Conservation (phyloP, 2,329 filamentous ascomycete species). For the Fusarium beomiforme region DNA sequence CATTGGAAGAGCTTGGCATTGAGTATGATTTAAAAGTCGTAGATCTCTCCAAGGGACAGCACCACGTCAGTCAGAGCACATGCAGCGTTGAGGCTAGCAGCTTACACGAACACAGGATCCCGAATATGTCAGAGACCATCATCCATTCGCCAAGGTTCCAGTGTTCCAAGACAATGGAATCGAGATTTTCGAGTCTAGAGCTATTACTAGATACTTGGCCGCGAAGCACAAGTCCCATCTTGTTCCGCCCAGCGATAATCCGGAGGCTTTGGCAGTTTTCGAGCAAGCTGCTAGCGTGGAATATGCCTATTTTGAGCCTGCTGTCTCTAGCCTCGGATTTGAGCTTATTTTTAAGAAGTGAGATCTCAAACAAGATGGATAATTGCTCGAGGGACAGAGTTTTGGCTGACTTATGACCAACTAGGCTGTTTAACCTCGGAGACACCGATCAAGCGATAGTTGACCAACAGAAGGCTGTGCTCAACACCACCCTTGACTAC, state of each 20-base stretch:
- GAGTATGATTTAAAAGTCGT: neutral
- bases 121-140: neutral
- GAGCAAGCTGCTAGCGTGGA: neutral
- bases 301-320: neutral
- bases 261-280: neutral
- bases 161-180: neutral
- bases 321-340: neutral
- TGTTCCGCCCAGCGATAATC: neutral
- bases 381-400: too few species aligned
- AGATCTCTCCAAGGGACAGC: neutral
- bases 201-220: neutral
- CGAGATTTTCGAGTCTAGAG: neutral
- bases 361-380: neutral
- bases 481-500: neutral
- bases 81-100: rapidly evolving
- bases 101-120: neutral
- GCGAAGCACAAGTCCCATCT: neutral
- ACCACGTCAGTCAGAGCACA: neutral
- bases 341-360: neutral
- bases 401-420: neutral
- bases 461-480: neutral
- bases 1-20: neutral
- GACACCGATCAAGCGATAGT: neutral
- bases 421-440: neutral
- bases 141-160: neutral